Conservation (phyloP, 768 basidiomycete genomes). For the Kwoniella newhampshirensis region DNA sequence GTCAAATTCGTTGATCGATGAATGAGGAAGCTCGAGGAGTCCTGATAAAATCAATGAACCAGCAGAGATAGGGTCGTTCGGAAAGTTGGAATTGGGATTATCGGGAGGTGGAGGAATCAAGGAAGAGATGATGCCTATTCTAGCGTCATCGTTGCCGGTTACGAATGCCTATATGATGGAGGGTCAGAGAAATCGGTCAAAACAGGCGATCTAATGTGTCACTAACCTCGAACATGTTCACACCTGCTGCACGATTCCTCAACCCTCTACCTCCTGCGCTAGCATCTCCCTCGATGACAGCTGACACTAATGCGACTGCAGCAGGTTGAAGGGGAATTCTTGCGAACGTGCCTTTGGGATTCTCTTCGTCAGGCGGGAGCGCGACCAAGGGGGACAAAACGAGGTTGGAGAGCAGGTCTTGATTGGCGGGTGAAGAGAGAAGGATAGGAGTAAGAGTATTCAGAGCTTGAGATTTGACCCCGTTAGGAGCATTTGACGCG, state of each 20-base stretch:
- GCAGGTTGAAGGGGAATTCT: conserved; percentile 76
- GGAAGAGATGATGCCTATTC: conserved; percentile 51
- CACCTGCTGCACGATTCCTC: conserved; percentile 72
- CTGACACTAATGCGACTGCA: conserved; percentile 75
- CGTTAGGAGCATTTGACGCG: conserved; percentile 88
- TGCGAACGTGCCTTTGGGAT: conserved; percentile 56
- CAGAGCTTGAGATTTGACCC: conserved; percentile 77
- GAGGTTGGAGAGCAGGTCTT: conserved; percentile 71
- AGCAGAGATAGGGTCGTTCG: conserved; percentile 43
- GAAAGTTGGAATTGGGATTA: conserved; percentile 25
- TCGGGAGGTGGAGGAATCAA: conserved; percentile 38
- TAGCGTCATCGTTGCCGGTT: conserved; percentile 54
- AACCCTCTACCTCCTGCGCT: conserved; percentile 67
- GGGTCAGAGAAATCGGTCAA: too few species aligned
- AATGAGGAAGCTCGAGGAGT: conserved; percentile 50
- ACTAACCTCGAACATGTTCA: conserved; percentile 76
- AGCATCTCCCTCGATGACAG: conserved; percentile 84
- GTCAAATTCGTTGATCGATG: conserved; percentile 37
- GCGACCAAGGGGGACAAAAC: conserved; percentile 66
- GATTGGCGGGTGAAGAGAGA: conserved; percentile 67
- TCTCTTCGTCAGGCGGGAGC: conserved; percentile 70
- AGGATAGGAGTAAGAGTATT: conserved; percentile 64
- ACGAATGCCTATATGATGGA: conserved; percentile 50
- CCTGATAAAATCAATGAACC: conserved; percentile 55
- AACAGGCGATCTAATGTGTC: too few species aligned